Evolutionary conservation across 2,329 filamentous ascomycete genomes (phyloP).

Genomic region (Fusarium redolens): DNA sequence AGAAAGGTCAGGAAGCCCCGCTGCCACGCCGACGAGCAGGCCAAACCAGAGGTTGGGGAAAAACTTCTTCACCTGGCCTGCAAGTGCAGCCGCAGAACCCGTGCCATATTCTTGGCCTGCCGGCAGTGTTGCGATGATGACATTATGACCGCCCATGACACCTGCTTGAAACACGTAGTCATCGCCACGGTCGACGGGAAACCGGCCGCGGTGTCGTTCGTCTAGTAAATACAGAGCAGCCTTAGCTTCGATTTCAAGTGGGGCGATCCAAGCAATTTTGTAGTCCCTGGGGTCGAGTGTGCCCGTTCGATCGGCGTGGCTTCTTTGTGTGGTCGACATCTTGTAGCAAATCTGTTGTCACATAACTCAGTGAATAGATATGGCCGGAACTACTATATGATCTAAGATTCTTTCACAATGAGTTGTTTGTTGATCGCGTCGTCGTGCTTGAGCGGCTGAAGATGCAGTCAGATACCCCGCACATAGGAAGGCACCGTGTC

Average conservation of each 20-base stretch:
- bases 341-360: no score
- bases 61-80: constrained; percentile 49
- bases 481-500: no score
- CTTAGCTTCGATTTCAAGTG: constrained; percentile 51
- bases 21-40: constrained; percentile 52
- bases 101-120: constrained; percentile 50
- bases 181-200: constrained; percentile 47
- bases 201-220: constrained; percentile 46
- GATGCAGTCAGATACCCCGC: no score
- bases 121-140: constrained; percentile 52
- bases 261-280: constrained; percentile 53
- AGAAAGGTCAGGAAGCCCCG: constrained; percentile 48
- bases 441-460: no score
- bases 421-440: no score
- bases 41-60: constrained; percentile 54
- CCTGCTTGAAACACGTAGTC: constrained; percentile 53
- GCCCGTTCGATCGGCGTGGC: neutral
- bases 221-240: constrained; percentile 53
- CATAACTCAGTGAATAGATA: no score
- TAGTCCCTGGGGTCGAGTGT: constrained; percentile 40
- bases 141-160: constrained; percentile 51
- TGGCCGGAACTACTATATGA: no score
- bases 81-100: constrained; percentile 49
- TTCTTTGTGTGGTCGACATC: neutral
- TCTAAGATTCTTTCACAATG: no score